Evolutionary conservation across 345 rosid genomes (phyloP).

Genomic region (Geranium brycei): DNA sequence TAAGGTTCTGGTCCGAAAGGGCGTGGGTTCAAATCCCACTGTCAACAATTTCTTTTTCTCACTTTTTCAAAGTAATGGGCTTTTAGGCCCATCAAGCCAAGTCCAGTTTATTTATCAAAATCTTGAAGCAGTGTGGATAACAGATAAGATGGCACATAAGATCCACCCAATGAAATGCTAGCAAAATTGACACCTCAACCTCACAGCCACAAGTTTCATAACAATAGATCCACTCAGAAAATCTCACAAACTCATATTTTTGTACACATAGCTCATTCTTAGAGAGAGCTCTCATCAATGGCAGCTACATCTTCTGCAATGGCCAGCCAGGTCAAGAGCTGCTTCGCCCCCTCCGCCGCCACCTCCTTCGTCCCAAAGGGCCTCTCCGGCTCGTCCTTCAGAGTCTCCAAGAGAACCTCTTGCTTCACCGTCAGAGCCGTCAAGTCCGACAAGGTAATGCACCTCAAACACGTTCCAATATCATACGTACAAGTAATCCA

Average conservation of each 20-base stretch:
- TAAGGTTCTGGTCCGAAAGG: conserved; percentile 95
- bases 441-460: conserved; percentile 55
- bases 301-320: conserved; percentile 52
- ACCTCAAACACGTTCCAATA: too few species aligned
- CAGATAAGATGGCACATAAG: conserved; percentile 21
- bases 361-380: conserved; percentile 44
- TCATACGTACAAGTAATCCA: too few species aligned
- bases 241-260: not conserved
- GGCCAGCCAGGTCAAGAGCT: conserved; percentile 74
- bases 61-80: too few species aligned
- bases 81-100: too few species aligned
- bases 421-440: conserved; percentile 64
- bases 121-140: conserved; percentile 16
- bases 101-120: not conserved
- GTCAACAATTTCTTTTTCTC: conserved; percentile 13
- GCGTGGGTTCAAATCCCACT: conserved; percentile 88
- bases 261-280: not conserved
- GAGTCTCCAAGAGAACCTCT: conserved; percentile 33
- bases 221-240: conserved; percentile 10
- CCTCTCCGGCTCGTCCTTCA: conserved; percentile 51
- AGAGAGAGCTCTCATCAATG: conserved; percentile 5
- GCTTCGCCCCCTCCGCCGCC: conserved; percentile 34
- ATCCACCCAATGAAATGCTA: conserved; percentile 21
- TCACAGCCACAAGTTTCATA: conserved; percentile 16
- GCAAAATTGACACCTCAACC: conserved; percentile 18